These are phyloP conservation scores for Santalum album DNA, from an alignment of 164 flowering plant species.

Conservation along the genomic window DNA sequence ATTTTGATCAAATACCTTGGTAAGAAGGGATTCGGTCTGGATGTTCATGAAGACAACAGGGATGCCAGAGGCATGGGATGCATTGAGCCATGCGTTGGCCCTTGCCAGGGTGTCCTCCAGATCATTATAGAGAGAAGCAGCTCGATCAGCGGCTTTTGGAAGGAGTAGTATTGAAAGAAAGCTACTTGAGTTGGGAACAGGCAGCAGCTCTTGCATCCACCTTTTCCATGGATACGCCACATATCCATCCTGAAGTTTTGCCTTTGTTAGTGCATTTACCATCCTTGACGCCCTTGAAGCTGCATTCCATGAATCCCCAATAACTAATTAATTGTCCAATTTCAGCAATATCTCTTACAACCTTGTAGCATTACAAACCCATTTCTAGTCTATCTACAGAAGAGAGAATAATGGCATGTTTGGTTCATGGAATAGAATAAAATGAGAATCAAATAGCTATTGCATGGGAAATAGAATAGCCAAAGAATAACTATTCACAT, in stretches of 20 bases:
- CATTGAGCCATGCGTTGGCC: constrained; percentile 80
- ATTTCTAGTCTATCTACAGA: too few species aligned
- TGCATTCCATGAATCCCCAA: constrained; percentile 13
- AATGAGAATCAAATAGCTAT: too few species aligned
- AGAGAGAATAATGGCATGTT: too few species aligned
- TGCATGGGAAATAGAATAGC: too few species aligned
- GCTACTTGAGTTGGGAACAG: constrained; percentile 71
- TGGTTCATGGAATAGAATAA: too few species aligned
- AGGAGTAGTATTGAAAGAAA: constrained; percentile 76
- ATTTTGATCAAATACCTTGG: constrained; percentile 50
- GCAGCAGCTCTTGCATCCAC: constrained; percentile 56
- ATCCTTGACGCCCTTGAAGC: constrained; percentile 74
- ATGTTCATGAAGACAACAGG: constrained; percentile 76
- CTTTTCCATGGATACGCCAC: constrained; percentile 82
- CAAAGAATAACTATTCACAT: too few species aligned
- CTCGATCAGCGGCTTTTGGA: constrained; percentile 66
- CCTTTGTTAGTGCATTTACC: constrained; percentile 46
- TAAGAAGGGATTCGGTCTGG: constrained; percentile 92
- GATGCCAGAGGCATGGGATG: constrained; percentile 76
- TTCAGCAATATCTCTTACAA: too few species aligned
- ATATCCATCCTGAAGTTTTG: constrained; percentile 79
- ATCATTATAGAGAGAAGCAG: constrained; percentile 61
- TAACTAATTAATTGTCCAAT: too few species aligned
- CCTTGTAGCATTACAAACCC: too few species aligned
- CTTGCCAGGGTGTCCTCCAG: constrained; percentile 87